Conservation (phyloP, 179 eudicot genomes). For the Sideroxylon spinosum region DNA sequence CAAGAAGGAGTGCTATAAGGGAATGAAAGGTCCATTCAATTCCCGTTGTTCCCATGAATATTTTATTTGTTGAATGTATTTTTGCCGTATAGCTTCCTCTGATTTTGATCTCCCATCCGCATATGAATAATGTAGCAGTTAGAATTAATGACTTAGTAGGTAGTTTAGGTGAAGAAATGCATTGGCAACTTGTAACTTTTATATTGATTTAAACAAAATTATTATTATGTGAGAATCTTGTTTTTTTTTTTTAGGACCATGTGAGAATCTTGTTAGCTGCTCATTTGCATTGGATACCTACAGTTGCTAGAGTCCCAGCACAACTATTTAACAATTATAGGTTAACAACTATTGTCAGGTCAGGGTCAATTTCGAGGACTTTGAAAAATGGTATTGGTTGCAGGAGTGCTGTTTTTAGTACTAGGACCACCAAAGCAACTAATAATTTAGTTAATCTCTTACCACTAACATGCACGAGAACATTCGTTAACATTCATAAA, state of each 20-base stretch:
- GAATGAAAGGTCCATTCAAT: constrained; percentile 13
- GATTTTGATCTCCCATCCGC: not conserved
- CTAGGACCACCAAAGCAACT: not conserved
- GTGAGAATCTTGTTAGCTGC: no score
- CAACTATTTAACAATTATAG: not conserved
- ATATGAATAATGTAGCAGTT: constrained; percentile 4
- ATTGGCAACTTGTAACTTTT: no score
- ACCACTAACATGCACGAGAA: no score
- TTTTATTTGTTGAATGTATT: not conserved
- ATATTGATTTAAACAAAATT: no score
- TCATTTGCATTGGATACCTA: no score
- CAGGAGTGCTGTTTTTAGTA: not conserved
- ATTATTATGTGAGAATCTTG: not conserved
- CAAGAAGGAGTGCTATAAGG: constrained; percentile 3
- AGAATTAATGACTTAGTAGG: not conserved
- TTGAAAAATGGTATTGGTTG: not conserved
- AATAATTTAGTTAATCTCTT: no score
- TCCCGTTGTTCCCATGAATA: not conserved
- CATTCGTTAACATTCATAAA: no score
- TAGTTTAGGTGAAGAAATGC: constrained; percentile 12
- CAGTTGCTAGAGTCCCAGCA: not conserved
- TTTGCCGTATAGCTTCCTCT: not conserved
- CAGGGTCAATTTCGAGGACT: not conserved
- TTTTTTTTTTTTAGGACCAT: not conserved
- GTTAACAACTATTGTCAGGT: not conserved